A percentile compares a stretch with the other conserved stretches of the same genome.
Evolutionary conservation across 2,329 filamentous ascomycete genomes (phyloP).

Genomic region (Huntiella bhutanensis): DNA sequence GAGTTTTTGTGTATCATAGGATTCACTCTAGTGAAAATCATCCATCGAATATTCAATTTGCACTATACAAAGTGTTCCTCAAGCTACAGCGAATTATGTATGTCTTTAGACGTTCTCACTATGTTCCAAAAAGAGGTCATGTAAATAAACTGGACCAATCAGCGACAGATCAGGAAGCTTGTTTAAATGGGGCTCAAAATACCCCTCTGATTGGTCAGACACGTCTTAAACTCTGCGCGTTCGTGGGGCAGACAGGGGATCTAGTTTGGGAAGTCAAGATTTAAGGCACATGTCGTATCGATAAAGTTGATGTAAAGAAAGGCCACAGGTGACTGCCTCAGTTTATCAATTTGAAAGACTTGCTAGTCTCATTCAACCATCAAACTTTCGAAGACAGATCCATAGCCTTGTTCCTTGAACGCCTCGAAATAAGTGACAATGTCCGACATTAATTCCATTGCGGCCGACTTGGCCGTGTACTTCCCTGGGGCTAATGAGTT

Average conservation of each 20-base stretch:
- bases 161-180: no score
- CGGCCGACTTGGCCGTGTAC: conserved; percentile 25
- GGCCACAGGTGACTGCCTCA: neutral
- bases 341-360: neutral
- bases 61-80: no score
- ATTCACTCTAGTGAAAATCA: no score
- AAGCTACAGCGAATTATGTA: no score
- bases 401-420: neutral
- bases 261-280: neutral
- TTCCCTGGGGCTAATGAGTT: conserved; percentile 42
- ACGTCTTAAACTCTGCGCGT: conserved; percentile 7
- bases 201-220: conserved; percentile 6
- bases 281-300: neutral
- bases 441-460: conserved; percentile 3
- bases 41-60: no score
- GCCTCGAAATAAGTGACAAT: neutral
- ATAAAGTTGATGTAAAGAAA: neutral
- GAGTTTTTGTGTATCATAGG: no score
- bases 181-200: no score
- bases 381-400: neutral
- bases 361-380: neutral
- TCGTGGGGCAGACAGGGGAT: conserved; percentile 4
- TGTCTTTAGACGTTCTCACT: neutral
- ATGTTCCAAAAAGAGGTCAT: conserved; percentile 2
- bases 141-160: conserved; percentile 2